phyloP scores from a whole-genome alignment of 495 filamentous ascomycete species.

The Aspergillus taichungensis region DNA sequence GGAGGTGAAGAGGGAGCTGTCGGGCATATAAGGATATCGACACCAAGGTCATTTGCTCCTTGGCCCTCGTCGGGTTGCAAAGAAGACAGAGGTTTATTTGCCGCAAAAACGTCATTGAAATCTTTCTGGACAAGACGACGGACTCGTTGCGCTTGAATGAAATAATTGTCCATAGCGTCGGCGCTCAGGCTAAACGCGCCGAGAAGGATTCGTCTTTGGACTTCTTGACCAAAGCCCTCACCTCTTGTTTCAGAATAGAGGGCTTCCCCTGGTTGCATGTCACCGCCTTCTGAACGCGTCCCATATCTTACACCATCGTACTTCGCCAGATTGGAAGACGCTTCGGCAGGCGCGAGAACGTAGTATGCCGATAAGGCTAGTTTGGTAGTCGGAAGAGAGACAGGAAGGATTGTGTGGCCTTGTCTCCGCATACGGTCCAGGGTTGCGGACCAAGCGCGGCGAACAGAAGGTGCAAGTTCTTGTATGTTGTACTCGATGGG shows the following conservation, averaged over 20 bases:
- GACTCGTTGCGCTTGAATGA: slow-evolving; percentile 84
- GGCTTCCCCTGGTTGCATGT: slow-evolving; percentile 34
- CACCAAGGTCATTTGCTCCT: slow-evolving; percentile 37
- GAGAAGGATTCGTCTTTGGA: slow-evolving; percentile 75
- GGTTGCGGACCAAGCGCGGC: slow-evolving; percentile 55
- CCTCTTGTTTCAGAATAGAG: slow-evolving; percentile 71
- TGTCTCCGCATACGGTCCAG: slow-evolving; percentile 46
- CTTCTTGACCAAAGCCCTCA: slow-evolving; percentile 71
- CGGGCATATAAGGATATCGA: slow-evolving; percentile 84
- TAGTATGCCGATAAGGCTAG: slow-evolving; percentile 91
- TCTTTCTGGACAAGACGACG: slow-evolving; percentile 76
- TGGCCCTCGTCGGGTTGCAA: slow-evolving; percentile 29
- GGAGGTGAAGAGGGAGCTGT: slow-evolving; percentile 77
- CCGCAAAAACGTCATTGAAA: slow-evolving; percentile 68
- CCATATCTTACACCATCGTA: slow-evolving; percentile 96
- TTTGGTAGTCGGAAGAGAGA: slow-evolving; percentile 78
- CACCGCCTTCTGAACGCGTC: slow-evolving; percentile 29
- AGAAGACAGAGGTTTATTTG: slow-evolving; percentile 52
- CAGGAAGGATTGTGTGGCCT: slow-evolving; percentile 60
- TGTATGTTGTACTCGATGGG: slow-evolving; percentile 82
- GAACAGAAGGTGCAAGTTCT: slow-evolving; percentile 63
- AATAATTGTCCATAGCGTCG: slow-evolving; percentile 90
- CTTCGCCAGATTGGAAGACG: slow-evolving; percentile 93
- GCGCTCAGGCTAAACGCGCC: slow-evolving; percentile 89
- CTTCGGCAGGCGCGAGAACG: slow-evolving; percentile 88